Base-by-base conservation (phyloP, 176 grass and related monocot species). In the Cenchrus purpureus region DNA sequence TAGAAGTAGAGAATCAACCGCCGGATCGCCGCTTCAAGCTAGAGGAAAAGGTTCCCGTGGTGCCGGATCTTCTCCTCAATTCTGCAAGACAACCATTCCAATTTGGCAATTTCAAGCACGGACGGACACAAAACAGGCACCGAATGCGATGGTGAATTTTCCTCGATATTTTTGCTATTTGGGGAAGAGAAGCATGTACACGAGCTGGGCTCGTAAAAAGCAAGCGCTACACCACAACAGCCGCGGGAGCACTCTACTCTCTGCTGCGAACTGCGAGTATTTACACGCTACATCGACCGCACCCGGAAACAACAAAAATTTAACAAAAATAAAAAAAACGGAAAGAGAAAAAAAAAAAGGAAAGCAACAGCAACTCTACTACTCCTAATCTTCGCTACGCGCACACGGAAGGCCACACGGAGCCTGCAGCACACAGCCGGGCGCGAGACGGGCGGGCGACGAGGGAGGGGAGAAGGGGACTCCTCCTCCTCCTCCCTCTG, bases 381-480 rank as follows among this genome's bases (percentile, higher is more conserved):
- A 56, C 50, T 74, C 15, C 52, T 68, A 79, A 55, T 10, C 58
- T 54, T 54, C 28, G 68, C 85, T 80, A 84, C 52, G 85, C 75
- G 45, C 85, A 84, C 85, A 87, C 89, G 80, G 85, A 69, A 79
- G 84, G 85, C 89, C 85, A 87, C 89, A 87, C 80, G 63, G 80
- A 84, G 46, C 62, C 68, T 58, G 89, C 80, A 68, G 89, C 80
- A 68, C 89, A 44, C 64, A 69, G 89, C 85, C 71, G 83, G 29
- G 80, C 71, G 78, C 77, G 69, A 74, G 79, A 37, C 20, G 40
- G 17, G 19, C 17, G 2, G 3, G 42, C 10, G 10, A 0, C 20
- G 70, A 4, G 48, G 40, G 1, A 2, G 76, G 10, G 17, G 11
- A 2, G 31, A 48, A 43, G 11, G 45, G 45, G 45, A 9, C 45